Evolutionary conservation across 2,329 filamentous ascomycete genomes (phyloP), one percentile per base, ranked within the genome.

Genomic region (Pyrenochaeta sp.): DNA sequence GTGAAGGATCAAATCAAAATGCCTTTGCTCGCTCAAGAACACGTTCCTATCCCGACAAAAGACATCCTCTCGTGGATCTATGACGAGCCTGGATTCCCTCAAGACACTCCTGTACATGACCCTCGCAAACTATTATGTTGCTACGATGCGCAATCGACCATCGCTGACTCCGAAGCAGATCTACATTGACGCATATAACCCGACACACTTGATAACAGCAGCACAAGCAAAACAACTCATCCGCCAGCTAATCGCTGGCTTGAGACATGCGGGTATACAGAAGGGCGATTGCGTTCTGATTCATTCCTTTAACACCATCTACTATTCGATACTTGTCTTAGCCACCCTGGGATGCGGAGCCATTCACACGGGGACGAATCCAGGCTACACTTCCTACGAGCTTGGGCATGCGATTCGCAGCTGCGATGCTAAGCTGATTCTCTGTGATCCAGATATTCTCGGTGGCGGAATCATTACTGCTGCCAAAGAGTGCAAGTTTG

Each of bases 271-370:
- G 24, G 80, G 80, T 0, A 45, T 82, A 3, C 57, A 72, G 36
- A 63, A 67, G 14, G 51, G 80, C 35, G 79, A 83, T 43, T 76
- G 74, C 42, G 74, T 83, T 3, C 75, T 76, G 18, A 71, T 83
- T 13, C 78, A 81, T 51, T 77, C 77, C 0, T 80, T 81, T 65
- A 83, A 83, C 61, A 74, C 81, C 58, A 75, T 79, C 1, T 55
- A 59, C 43, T 50, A 54, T 40, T 45, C 57, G 7, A 45, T 61
- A 32, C 39, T 64, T 17, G 72, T 66, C 2, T 45, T 58, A 19
- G 57, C 61, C 7, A 55, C 63, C 32, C 55, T 65, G 10, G 63
- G 45, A 13, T 68, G 67, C 6, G 72, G 72, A 3, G 67, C 63
- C 6, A 57, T 72, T 19, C 74, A 66, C 22, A 63, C 71, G 1